phyloP scores from a whole-genome alignment of 2,329 filamentous ascomycete genomes.

The Calonectria pteridis region DNA sequence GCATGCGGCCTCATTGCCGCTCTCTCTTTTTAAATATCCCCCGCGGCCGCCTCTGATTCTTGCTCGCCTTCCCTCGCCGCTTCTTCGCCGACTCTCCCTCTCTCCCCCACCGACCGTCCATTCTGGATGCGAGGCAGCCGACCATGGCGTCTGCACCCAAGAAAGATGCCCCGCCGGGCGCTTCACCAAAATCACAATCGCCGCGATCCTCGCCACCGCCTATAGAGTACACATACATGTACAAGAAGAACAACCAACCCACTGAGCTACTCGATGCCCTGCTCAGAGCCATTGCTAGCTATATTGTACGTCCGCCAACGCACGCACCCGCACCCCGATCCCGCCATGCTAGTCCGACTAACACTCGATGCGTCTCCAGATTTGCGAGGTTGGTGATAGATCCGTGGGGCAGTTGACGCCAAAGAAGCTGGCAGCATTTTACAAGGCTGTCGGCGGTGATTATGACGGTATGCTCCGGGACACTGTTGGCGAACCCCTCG shows the following conservation, averaged over 20 bases:
- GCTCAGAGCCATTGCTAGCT: constrained; percentile 74
- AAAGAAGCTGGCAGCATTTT: constrained; percentile 80
- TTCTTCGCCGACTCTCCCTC: constrained; percentile 39
- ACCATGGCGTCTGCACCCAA: constrained; percentile 45
- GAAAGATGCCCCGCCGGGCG: constrained; percentile 38
- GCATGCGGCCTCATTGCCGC: background rate
- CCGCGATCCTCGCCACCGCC: constrained; percentile 40
- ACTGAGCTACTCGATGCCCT: constrained; percentile 76
- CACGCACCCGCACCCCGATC: background rate
- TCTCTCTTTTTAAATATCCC: constrained; percentile 1
- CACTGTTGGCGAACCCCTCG: background rate
- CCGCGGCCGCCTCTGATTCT: constrained; percentile 2
- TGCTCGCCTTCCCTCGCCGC: constrained; percentile 13
- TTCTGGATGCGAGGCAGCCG: constrained; percentile 38
- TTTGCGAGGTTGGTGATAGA: constrained; percentile 69
- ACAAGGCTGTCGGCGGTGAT: constrained; percentile 79
- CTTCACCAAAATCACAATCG: constrained; percentile 28
- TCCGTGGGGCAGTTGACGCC: constrained; percentile 69
- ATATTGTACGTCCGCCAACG: constrained; percentile 71
- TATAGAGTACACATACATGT: constrained; percentile 74
- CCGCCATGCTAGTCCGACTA: constrained; percentile 23
- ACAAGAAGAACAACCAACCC: constrained; percentile 75
- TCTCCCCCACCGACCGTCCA: constrained; percentile 34
- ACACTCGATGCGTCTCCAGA: constrained; percentile 54
- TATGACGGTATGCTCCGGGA: constrained; percentile 71